phyloP scores from a whole-genome alignment of 352 stramenopile species.

The Thraustochytrium striatum region DNA sequence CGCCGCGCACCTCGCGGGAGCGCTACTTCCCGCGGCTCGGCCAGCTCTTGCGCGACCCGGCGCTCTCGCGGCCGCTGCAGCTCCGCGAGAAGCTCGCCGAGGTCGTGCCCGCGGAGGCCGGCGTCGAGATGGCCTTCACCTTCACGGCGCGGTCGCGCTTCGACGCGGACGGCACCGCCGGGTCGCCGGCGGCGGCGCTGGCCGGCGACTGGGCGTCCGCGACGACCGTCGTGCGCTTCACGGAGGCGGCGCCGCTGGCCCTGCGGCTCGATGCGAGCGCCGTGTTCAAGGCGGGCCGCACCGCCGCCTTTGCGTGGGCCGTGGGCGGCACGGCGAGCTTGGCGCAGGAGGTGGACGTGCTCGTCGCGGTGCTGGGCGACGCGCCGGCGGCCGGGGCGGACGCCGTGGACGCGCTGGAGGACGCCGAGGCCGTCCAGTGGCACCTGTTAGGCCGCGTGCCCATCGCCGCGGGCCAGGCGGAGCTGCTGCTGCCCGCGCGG shows the following conservation, averaged over 20 bases:
- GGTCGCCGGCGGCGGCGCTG: background rate
- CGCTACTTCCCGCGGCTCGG: conserved; percentile 41
- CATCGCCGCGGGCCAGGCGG: too few species aligned
- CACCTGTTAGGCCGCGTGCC: too few species aligned
- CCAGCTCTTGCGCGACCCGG: background rate
- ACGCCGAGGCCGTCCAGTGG: too few species aligned
- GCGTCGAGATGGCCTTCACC: conserved; percentile 14
- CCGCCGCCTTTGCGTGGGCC: conserved; percentile 9
- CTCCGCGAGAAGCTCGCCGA: background rate
- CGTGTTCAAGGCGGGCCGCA: background rate
- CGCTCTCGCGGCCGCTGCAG: background rate
- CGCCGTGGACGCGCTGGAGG: too few species aligned
- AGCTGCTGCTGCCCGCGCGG: too few species aligned
- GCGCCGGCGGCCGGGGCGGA: too few species aligned
- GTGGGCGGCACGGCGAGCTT: background rate
- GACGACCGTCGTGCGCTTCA: background rate
- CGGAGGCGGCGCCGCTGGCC: background rate
- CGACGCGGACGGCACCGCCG: background rate
- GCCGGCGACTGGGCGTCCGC: background rate
- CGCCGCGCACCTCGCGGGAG: background rate
- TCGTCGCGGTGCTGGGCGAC: too few species aligned
- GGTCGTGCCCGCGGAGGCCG: background rate
- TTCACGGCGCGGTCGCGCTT: conserved; percentile 20
- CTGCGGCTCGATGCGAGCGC: background rate
- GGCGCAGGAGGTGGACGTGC: background rate